phyloP scores from a whole-genome alignment of 2,329 filamentous ascomycete genomes.

The Exophiala alcalophila region DNA sequence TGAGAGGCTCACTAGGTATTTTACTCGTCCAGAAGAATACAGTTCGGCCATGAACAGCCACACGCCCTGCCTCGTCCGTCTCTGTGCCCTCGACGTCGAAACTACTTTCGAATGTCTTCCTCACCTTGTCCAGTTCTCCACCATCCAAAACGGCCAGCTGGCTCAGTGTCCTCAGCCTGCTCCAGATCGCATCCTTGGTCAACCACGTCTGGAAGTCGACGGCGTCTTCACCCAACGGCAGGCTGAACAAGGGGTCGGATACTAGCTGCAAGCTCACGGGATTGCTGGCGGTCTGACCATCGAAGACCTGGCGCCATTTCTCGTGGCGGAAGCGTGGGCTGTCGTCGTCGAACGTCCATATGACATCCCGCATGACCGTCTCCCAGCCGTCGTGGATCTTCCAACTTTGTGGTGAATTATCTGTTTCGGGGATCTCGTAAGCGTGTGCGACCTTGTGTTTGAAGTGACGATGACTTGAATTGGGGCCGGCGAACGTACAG shows the following conservation, averaged over 20 bases:
- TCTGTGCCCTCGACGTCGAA: conserved; percentile 54
- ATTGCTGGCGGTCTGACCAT: conserved; percentile 54
- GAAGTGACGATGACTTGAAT: too few species aligned
- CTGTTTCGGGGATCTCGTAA: conserved; percentile 38
- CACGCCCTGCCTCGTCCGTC: conserved; percentile 59
- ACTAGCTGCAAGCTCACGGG: conserved; percentile 45
- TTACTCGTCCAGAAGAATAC: conserved; percentile 59
- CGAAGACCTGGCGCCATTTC: conserved; percentile 64
- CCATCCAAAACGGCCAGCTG: conserved; percentile 61
- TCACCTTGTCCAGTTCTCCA: conserved; percentile 50
- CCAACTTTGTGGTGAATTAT: conserved; percentile 62
- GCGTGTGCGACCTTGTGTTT: neutral
- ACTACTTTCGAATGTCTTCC: conserved; percentile 53
- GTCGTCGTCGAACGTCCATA: conserved; percentile 56
- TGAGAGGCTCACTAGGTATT: conserved; percentile 26
- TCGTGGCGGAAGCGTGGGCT: conserved; percentile 64
- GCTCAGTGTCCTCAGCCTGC: conserved; percentile 63
- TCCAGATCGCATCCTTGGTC: conserved; percentile 59
- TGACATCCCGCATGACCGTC: conserved; percentile 57
- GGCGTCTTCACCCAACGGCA: conserved; percentile 58
- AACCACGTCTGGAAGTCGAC: conserved; percentile 60
- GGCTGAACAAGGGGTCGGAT: conserved; percentile 56
- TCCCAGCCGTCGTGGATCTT: conserved; percentile 60
- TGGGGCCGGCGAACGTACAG: conserved; percentile 52
- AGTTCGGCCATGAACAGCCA: conserved; percentile 63